Evolutionary conservation across 768 basidiomycete genomes (phyloP), one percentile per base, ranked within the genome.

Genomic region (Suillus decipiens): DNA sequence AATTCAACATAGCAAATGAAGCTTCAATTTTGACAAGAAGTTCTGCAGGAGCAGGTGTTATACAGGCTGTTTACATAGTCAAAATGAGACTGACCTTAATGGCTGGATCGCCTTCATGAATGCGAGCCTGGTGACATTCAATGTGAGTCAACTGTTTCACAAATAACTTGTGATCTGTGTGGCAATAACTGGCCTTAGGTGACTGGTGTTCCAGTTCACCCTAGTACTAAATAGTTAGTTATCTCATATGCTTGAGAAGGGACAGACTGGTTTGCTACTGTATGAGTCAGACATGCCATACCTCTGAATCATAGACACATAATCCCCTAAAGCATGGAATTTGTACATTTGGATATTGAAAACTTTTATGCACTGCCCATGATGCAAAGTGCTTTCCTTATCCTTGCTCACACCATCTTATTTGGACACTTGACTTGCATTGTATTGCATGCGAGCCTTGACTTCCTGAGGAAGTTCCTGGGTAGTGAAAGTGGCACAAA

Each of bases 251-350:
- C n/a, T n/a, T n/a, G n/a, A n/a, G n/a, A n/a, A n/a, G n/a, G n/a
- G 5, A 19, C 0, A 6, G 1, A 42, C 41, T 1, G 41, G 41
- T 53, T 77, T 70, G 1, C 76, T 80, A 0, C 76, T 73, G 63
- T 75, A 80, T 7, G 62, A 66, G 54, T 80, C 77, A 2, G 73
- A 74, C 11, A 76, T 75, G 1, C 80, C 77, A 64, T 67, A 69
- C 3, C 36, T 24, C 0, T 17, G 33, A 19, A 73, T 72, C 0
- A 65, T 69, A 0, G 31, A 22, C 1, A 47, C 53, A 22, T 68
- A 69, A 50, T 73, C 72, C 1, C 68, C 68, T 22, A 70, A 50
- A 5, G 69, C 61, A 58, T 73, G 72, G 31, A 64, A 63, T 53
- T 71, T 73, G 65, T 72, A 72, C 0, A 68, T 73, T 15, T 61